A percentile compares a stretch with the other conserved stretches of the same genome.
phyloP scores from a whole-genome alignment of 164 flowering plant genomes.

The Paratinospora sagittata region DNA sequence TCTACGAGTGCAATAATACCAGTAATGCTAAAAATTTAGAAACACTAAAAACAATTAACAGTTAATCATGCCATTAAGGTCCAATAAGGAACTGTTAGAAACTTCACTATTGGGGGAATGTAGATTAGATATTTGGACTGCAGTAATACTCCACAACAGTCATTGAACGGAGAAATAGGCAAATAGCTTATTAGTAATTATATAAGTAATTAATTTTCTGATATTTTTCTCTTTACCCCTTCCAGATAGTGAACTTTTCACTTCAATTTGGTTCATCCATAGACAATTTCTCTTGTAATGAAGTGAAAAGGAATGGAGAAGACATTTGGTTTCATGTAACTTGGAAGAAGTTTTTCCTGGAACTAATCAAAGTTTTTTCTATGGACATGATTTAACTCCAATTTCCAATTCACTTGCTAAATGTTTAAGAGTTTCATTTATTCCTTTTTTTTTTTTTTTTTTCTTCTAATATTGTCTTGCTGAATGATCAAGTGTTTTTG shows the following conservation, averaged over 20 bases:
- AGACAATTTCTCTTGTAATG: neutral
- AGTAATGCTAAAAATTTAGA: neutral
- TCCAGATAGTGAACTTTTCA: neutral
- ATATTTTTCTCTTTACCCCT: neutral
- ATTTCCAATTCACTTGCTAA: neutral
- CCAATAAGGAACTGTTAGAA: too few relatives aligned
- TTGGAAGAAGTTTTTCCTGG: neutral
- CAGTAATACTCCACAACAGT: neutral
- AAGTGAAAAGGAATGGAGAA: neutral
- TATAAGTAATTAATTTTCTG: neutral
- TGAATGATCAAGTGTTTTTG: neutral
- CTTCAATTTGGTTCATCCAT: neutral
- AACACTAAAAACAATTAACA: neutral
- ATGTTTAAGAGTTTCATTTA: neutral
- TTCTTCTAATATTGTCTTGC: neutral
- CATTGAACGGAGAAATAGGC: too few relatives aligned
- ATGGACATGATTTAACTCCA: neutral
- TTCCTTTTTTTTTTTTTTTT: neutral
- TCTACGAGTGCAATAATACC: neutral
- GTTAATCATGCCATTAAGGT: neutral
- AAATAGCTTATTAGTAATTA: too few relatives aligned
- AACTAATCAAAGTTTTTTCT: neutral
- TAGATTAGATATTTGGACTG: neutral
- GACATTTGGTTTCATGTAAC: neutral
- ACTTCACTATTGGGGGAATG: too few relatives aligned